A percentile compares a stretch with the other conserved stretches of the same genome.
phyloP scores from a whole-genome alignment of 73 alveolate genomes.

The Tetrahymena elliotti region DNA sequence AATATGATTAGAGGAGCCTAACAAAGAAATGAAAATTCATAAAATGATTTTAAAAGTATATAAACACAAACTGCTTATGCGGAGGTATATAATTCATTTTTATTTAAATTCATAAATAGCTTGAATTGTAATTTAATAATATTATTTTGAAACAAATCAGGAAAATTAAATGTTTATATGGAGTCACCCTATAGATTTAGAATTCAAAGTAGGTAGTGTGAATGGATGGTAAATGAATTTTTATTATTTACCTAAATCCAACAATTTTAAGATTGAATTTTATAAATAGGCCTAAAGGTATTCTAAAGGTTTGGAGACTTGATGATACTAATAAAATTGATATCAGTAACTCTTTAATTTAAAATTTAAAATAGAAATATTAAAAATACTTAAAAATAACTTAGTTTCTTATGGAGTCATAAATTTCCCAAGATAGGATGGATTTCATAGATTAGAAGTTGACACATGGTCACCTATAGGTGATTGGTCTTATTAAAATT shows the following conservation, averaged over 20 bases:
- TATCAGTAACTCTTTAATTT: conserved; percentile 46
- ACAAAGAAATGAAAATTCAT: neutral
- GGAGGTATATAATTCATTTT: conserved; percentile 6
- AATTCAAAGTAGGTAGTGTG: conserved; percentile 55
- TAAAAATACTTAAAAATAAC: conserved; percentile 29
- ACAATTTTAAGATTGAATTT: neutral
- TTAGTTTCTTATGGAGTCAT: conserved; percentile 58
- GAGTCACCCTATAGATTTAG: conserved; percentile 80
- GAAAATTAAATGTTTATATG: conserved; percentile 60
- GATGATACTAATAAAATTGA: conserved; percentile 82
- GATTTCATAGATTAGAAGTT: conserved; percentile 50
- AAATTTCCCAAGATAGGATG: conserved; percentile 58
- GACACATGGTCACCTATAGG: conserved; percentile 85
- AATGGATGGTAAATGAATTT: conserved; percentile 68
- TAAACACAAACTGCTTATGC: conserved; percentile 80
- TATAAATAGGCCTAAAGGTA: conserved; percentile 31
- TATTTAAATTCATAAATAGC: neutral
- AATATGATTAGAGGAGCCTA: conserved; percentile 39
- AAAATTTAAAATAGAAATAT: conserved; percentile 38
- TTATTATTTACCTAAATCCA: neutral
- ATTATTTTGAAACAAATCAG: neutral
- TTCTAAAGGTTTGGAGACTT: conserved; percentile 67
- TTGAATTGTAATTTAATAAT: neutral
- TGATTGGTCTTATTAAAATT: conserved; percentile 52
- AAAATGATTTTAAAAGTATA: conserved; percentile 26